phyloP scores from a whole-genome alignment of 768 basidiomycete species.

The Rhizopogon vulgaris region DNA sequence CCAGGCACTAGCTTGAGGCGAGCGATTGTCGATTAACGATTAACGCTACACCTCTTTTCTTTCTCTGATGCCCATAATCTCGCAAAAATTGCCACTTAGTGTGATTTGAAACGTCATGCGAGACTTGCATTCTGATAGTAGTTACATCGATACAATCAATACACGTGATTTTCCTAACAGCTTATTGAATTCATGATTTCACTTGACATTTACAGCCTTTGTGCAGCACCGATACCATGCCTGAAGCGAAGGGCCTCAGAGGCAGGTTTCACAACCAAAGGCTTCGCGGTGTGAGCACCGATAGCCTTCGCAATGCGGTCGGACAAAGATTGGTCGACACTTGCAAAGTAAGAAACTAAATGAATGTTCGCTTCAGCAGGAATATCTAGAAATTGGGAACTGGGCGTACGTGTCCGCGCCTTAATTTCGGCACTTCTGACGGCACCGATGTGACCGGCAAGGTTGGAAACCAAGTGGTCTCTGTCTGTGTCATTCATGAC shows the following conservation, averaged over 20 bases:
- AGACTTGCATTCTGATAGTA: neutral
- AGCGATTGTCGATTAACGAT: too few relatives aligned
- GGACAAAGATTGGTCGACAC: constrained; percentile 67
- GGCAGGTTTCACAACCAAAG: constrained; percentile 58
- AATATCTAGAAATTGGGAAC: neutral
- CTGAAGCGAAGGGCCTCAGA: constrained; percentile 51
- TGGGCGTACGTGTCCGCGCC: constrained; percentile 56
- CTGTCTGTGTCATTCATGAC: constrained; percentile 62
- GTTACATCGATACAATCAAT: constrained; percentile 1
- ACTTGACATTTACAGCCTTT: neutral
- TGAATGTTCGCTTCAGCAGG: neutral
- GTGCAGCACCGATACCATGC: constrained; percentile 1
- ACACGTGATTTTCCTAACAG: neutral
- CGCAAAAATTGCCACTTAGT: too few relatives aligned
- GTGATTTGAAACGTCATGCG: neutral
- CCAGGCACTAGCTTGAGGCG: too few relatives aligned
- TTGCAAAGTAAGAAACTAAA: constrained; percentile 72
- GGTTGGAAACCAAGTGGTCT: constrained; percentile 59
- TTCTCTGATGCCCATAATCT: too few relatives aligned
- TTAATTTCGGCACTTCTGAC: constrained; percentile 60
- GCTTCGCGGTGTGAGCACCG: constrained; percentile 48
- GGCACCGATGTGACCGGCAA: constrained; percentile 53
- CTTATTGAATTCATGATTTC: neutral
- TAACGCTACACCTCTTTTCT: too few relatives aligned
- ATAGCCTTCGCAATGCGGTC: constrained; percentile 77